Percentiles rank a stretch among this genome's conserved stretches.
Conservation (phyloP, 2,329 filamentous ascomycete genomes). For the Teratosphaeria viscida region DNA sequence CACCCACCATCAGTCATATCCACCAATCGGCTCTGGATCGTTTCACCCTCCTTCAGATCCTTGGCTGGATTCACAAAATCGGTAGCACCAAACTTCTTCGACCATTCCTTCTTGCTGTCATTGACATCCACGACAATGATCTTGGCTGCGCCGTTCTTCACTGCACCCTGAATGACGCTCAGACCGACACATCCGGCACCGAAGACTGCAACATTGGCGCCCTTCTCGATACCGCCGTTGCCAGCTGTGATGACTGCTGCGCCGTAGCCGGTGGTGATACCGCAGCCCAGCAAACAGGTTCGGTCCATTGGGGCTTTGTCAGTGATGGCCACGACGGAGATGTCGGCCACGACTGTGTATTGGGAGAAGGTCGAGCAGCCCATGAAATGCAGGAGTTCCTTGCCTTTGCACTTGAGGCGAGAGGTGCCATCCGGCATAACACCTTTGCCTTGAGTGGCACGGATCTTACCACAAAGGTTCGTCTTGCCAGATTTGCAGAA, state of each 20-base stretch:
- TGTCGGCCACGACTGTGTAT: conserved; percentile 97
- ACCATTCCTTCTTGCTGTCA: conserved; percentile 81
- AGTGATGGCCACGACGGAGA: conserved; percentile 91
- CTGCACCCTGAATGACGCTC: conserved; percentile 87
- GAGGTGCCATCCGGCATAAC: conserved; percentile 96
- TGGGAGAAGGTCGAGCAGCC: conserved; percentile 97
- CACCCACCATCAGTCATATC: conserved; percentile 97
- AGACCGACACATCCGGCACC: conserved; percentile 93
- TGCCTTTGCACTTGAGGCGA: conserved; percentile 88
- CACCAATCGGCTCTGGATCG: conserved; percentile 81
- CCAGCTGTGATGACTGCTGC: conserved; percentile 88
- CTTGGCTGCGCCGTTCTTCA: conserved; percentile 67
- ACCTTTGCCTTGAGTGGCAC: conserved; percentile 88
- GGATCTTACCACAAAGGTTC: conserved; percentile 97
- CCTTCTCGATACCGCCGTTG: conserved; percentile 58
- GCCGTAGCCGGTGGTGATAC: conserved; percentile 97
- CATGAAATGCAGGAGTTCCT: conserved; percentile 98
- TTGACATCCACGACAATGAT: conserved; percentile 78
- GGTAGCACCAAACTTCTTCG: conserved; percentile 88
- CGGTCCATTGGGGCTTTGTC: conserved; percentile 87
- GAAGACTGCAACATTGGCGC: conserved; percentile 82
- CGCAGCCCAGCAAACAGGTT: conserved; percentile 90
- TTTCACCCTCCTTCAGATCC: conserved; percentile 50
- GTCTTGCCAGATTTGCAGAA: conserved; percentile 99
- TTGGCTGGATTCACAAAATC: conserved; percentile 92